Percentiles rank a stretch among this genome's conserved stretches.
These are phyloP conservation scores for Mycena galopus DNA, from an alignment of 768 basidiomycete species.

Conservation along the genomic window DNA sequence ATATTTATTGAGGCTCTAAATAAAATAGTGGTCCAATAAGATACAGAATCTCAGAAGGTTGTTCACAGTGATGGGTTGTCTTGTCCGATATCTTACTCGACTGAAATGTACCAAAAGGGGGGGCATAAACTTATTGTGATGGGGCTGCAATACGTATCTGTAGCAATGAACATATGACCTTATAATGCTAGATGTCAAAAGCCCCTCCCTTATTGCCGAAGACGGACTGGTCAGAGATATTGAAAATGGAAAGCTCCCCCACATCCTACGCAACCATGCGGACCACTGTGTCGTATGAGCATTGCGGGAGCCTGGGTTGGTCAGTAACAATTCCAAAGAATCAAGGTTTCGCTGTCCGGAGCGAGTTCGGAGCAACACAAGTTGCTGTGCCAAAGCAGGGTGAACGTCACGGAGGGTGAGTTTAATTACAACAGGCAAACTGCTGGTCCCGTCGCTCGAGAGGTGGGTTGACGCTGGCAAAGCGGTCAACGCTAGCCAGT, in stretches of 20 bases:
- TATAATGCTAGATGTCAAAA: neutral
- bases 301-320: no score
- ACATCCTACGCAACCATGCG: neutral
- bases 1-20: no score
- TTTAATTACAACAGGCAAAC: neutral
- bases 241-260: neutral
- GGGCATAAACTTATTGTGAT: no score
- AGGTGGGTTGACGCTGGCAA: no score
- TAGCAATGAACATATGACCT: neutral
- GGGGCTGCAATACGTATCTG: no score
- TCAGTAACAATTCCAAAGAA: neutral
- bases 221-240: neutral
- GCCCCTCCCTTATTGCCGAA: neutral
- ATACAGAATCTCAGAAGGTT: no score
- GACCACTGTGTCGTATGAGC: neutral
- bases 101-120: no score
- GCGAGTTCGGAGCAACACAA: neutral
- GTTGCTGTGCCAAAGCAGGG: neutral
- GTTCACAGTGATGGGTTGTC: no score
- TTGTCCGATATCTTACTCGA: no score
- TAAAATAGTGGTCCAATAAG: no score
- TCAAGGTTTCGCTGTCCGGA: neutral
- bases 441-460: neutral
- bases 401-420: neutral
- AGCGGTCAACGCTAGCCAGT: neutral